A percentile compares a stretch with the other conserved stretches of the same genome.
These are phyloP conservation scores for Syncephalastrum sp. DNA, from an alignment of 371 early-diverging fungal genomes.

Conservation along the genomic window DNA sequence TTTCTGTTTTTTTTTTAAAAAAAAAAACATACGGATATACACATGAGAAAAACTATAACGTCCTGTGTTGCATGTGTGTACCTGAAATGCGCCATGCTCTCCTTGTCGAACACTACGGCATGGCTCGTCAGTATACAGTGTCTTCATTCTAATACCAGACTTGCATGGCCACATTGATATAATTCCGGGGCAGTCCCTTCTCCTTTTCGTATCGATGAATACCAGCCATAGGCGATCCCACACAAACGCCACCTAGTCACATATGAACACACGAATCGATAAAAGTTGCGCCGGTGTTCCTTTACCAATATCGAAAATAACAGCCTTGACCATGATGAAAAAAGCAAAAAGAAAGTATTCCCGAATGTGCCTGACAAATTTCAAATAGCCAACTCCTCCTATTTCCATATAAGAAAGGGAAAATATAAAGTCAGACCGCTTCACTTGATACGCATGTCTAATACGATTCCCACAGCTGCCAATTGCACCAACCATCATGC, in stretches of 20 bases:
- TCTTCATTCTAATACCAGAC: neutral
- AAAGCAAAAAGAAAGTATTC: conserved; percentile 1
- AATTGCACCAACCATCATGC: no score
- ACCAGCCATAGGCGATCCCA: conserved; percentile 79
- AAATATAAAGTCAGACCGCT: no score
- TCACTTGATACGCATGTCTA: no score
- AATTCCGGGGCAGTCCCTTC: conserved; percentile 72
- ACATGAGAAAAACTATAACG: neutral
- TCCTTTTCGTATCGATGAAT: conserved; percentile 68
- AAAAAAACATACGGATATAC: conserved; percentile 10
- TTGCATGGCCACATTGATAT: conserved; percentile 81
- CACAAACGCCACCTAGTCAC: conserved; percentile 73
- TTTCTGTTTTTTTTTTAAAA: conserved; percentile 33
- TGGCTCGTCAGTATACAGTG: neutral
- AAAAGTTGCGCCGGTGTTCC: neutral
- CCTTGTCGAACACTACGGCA: conserved; percentile 49
- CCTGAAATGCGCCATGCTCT: conserved; percentile 68
- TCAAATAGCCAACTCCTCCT: no score
- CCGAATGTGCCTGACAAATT: conserved; percentile 7
- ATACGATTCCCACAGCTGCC: no score
- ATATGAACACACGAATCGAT: neutral
- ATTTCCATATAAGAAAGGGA: no score
- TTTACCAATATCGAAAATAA: conserved; percentile 69
- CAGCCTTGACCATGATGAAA: conserved; percentile 49
- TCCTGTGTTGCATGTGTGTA: conserved; percentile 23